phyloP scores from a whole-genome alignment of 2,329 filamentous ascomycete species.

The Rutstroemia sp. region DNA sequence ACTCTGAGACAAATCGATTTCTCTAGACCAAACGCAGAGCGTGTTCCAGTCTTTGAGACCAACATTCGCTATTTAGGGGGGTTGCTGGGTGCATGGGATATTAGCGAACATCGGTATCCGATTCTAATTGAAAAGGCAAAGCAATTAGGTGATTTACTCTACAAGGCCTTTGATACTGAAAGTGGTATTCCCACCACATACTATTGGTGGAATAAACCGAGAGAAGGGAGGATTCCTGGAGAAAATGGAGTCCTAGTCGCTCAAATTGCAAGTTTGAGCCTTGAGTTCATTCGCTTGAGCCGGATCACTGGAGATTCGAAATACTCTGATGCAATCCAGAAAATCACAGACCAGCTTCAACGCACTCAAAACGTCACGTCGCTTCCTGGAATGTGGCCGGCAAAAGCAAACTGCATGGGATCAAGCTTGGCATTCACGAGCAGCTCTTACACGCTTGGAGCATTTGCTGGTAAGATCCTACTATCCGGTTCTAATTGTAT shows the following conservation, averaged over 20 bases:
- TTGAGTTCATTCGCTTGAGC: slow-evolving; percentile 55
- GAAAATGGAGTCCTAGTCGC: slow-evolving; percentile 39
- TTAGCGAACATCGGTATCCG: slow-evolving; percentile 52
- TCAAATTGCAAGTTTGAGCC: slow-evolving; percentile 50
- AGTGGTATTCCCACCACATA: slow-evolving; percentile 66
- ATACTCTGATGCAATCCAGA: slow-evolving; percentile 52
- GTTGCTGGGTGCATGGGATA: slow-evolving; percentile 35
- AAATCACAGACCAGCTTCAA: slow-evolving; percentile 48
- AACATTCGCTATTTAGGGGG: slow-evolving; percentile 21
- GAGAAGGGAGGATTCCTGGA: not conserved
- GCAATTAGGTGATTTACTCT: slow-evolving; percentile 61
- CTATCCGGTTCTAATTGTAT: slow-evolving; percentile 35
- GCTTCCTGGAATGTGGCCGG: slow-evolving; percentile 55
- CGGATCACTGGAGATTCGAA: slow-evolving; percentile 52
- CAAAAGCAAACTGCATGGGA: slow-evolving; percentile 45
- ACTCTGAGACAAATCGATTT: slow-evolving; percentile 39
- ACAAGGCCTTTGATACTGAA: slow-evolving; percentile 66
- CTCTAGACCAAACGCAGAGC: slow-evolving; percentile 8
- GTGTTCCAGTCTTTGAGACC: slow-evolving; percentile 18
- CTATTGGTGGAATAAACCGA: slow-evolving; percentile 1
- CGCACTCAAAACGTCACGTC: slow-evolving; percentile 42
- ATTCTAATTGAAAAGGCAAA: slow-evolving; percentile 57
- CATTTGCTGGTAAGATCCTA: slow-evolving; percentile 45
- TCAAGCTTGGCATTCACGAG: slow-evolving; percentile 30
- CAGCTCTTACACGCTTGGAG: slow-evolving; percentile 49